Percentiles rank a stretch among this genome's conserved stretches.
Evolutionary conservation across 169 alveolate genomes (phyloP).

Genomic region (Plasmodium sp.): DNA sequence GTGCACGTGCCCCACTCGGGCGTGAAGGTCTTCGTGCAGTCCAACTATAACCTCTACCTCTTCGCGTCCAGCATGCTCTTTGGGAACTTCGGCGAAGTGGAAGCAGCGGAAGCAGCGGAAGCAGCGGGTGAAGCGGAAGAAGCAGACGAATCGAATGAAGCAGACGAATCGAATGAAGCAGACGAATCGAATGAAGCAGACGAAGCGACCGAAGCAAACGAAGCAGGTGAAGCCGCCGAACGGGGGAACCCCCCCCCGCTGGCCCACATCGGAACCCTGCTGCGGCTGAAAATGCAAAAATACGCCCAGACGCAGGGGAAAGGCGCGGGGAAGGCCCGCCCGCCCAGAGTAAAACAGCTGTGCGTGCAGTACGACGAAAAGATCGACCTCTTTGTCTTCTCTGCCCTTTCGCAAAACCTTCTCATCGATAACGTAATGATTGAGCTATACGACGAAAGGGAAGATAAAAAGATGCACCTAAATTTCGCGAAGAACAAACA

Average conservation of each 20-base stretch:
- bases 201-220: no score
- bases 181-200: no score
- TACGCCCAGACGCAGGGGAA: background rate
- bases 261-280: slow-evolving; percentile 26
- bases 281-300: background rate
- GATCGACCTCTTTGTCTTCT: slow-evolving; percentile 46
- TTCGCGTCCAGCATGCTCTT: slow-evolving; percentile 56
- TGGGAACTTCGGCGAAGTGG: background rate
- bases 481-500: background rate
- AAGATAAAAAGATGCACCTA: slow-evolving; percentile 18
- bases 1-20: slow-evolving; percentile 31
- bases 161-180: no score
- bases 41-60: slow-evolving; percentile 42
- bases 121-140: no score
- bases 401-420: slow-evolving; percentile 14
- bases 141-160: no score
- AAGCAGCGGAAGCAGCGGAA: no score
- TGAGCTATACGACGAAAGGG: slow-evolving; percentile 41
- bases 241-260: background rate
- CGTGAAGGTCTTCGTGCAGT: slow-evolving; percentile 39
- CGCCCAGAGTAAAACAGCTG: slow-evolving; percentile 14
- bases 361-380: slow-evolving; percentile 55
- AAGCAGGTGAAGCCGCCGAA: background rate
- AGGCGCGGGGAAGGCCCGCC: background rate
- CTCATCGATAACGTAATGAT: slow-evolving; percentile 32